Evolutionary conservation across 257 asterid species (phyloP).

Genomic region (Henckelia pumila): DNA sequence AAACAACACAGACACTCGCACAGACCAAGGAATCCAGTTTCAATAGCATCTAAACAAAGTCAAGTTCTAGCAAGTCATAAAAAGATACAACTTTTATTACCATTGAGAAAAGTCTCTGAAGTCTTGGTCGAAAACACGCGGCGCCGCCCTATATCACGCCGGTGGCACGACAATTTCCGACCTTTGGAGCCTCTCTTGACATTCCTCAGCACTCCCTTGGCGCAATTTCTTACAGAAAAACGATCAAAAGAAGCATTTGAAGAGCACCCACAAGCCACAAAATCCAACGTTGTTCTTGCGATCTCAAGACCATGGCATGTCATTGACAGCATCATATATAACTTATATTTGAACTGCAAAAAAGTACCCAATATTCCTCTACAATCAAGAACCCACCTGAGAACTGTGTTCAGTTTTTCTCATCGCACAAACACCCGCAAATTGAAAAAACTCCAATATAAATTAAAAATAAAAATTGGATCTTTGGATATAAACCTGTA

Average conservation of each 20-base stretch:
- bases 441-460: not conserved
- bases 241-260: constrained; percentile 52
- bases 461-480: constrained; percentile 20
- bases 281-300: constrained; percentile 58
- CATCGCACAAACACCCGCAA: constrained; percentile 23
- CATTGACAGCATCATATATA: constrained; percentile 68
- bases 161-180: constrained; percentile 42
- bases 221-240: constrained; percentile 31
- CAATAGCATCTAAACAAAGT: not conserved
- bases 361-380: constrained; percentile 20
- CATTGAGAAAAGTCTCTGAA: constrained; percentile 56
- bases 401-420: constrained; percentile 33
- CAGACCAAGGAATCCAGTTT: not conserved
- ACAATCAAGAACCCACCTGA: constrained; percentile 46
- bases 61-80: not conserved
- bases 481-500: constrained; percentile 9
- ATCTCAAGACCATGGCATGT: constrained; percentile 65
- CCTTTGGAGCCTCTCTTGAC: constrained; percentile 44
- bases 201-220: constrained; percentile 45
- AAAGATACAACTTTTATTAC: constrained; percentile 30
- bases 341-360: not conserved
- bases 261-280: constrained; percentile 66
- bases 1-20: too few species aligned
- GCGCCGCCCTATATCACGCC: constrained; percentile 51
- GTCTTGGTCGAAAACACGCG: constrained; percentile 65